Percentiles rank a stretch among this genome's conserved stretches.
Evolutionary conservation across 805 yeast genomes (phyloP).

Genomic region (Lachancea lanzarotensis): DNA sequence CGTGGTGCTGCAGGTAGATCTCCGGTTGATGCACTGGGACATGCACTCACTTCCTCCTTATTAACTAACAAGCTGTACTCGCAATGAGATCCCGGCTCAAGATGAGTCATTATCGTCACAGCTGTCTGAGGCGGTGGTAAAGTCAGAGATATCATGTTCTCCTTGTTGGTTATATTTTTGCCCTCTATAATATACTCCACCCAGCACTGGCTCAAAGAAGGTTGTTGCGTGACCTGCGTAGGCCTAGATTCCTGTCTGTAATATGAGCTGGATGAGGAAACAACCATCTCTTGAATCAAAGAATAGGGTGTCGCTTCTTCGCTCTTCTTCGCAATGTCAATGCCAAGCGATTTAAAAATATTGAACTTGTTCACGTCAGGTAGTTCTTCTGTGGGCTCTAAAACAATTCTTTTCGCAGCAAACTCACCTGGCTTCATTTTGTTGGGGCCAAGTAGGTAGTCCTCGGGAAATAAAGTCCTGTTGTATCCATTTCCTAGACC

Average conservation of each 20-base stretch:
- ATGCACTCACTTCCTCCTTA: slow-evolving; percentile 15
- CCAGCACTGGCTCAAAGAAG: slow-evolving; percentile 28
- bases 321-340: slow-evolving; percentile 6
- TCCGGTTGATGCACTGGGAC: slow-evolving; percentile 4
- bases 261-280: slow-evolving; percentile 23
- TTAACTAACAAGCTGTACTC: slow-evolving; percentile 18
- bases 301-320: slow-evolving; percentile 11
- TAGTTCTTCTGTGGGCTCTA: slow-evolving; percentile 14
- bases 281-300: slow-evolving; percentile 20
- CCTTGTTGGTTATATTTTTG: slow-evolving; percentile 21
- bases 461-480: slow-evolving; percentile 25
- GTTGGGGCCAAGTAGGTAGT: slow-evolving; percentile 25
- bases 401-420: background rate
- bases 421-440: slow-evolving; percentile 8
- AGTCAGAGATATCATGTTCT: slow-evolving; percentile 24
- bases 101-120: slow-evolving; percentile 20
- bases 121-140: slow-evolving; percentile 28
- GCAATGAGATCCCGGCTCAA: slow-evolving; percentile 6
- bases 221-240: slow-evolving; percentile 26
- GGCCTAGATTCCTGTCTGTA: slow-evolving; percentile 29
- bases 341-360: slow-evolving; percentile 22
- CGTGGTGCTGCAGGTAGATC: slow-evolving; percentile 11
- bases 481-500: slow-evolving; percentile 32
- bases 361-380: slow-evolving; percentile 26
- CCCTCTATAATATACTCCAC: slow-evolving; percentile 27